Evolutionary conservation across 1,284 basidiomycete genomes (phyloP).

Genomic region (Cutaneotrichosporon sp.): DNA sequence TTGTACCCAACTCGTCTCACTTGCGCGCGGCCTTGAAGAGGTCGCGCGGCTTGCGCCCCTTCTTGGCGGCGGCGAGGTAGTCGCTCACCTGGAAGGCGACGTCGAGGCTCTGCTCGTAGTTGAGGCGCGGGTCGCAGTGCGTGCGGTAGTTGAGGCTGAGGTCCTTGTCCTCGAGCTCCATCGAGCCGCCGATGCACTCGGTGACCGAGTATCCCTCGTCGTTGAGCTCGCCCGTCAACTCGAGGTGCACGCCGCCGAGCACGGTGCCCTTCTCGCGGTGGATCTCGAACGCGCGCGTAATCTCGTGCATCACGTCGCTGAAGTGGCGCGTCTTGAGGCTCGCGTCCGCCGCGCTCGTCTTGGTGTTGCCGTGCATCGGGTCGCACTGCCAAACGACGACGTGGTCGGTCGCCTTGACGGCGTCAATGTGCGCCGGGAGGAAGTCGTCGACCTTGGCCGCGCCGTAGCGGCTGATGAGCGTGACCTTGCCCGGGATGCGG

Average conservation of each 20-base stretch:
- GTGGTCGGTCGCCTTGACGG: conserved; percentile 77
- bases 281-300: conserved; percentile 77
- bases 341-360: conserved; percentile 65
- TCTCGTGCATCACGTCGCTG: conserved; percentile 84
- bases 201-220: conserved; percentile 88
- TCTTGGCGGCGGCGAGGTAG: conserved; percentile 50
- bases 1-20: not conserved
- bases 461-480: conserved; percentile 91
- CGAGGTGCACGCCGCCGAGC: conserved; percentile 92
- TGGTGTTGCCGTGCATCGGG: conserved; percentile 76
- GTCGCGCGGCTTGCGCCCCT: conserved; percentile 46
- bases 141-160: conserved; percentile 58
- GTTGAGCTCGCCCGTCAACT: conserved; percentile 93
- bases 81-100: conserved; percentile 57
- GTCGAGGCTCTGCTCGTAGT: conserved; percentile 61
- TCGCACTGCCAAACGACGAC: conserved; percentile 93
- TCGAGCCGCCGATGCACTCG: conserved; percentile 62
- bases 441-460: conserved; percentile 78
- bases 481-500: conserved; percentile 78
- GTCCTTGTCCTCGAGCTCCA: conserved; percentile 60
- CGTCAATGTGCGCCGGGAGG: conserved; percentile 79
- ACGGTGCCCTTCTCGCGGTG: conserved; percentile 71
- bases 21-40: conserved; percentile 22
- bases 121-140: conserved; percentile 57
- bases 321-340: conserved; percentile 85